Percentiles rank a stretch among this genome's conserved stretches.
Conservation (phyloP, 345 rosid genomes). For the Stellera chamaejasme region DNA sequence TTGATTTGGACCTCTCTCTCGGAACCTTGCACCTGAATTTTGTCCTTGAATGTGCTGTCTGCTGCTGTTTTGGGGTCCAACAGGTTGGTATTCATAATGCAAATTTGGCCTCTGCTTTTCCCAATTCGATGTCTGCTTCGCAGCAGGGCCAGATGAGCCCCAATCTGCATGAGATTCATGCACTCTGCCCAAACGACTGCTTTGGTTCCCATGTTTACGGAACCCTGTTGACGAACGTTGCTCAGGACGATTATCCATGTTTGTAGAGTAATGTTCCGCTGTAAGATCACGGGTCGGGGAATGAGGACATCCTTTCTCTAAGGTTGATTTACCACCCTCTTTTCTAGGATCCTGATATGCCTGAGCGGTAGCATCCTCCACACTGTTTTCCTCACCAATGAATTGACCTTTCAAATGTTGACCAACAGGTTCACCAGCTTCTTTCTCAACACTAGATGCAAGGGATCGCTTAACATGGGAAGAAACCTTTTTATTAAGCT, state of each 20-base stretch:
- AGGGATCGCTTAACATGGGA: constrained; percentile 16
- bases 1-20: constrained; percentile 58
- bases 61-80: constrained; percentile 35
- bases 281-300: constrained; percentile 31
- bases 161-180: constrained; percentile 63
- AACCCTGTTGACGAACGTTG: constrained; percentile 33
- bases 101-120: constrained; percentile 58
- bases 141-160: constrained; percentile 54
- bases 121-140: constrained; percentile 36
- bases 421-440: constrained; percentile 14
- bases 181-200: constrained; percentile 39
- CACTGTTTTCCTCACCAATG: constrained; percentile 15
- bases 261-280: constrained; percentile 19
- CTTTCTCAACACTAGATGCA: constrained; percentile 20
- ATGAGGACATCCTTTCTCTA: constrained; percentile 27
- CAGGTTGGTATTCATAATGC: constrained; percentile 79
- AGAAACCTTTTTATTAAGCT: constrained; percentile 39
- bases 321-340: constrained; percentile 31
- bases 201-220: constrained; percentile 52
- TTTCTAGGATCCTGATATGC: constrained; percentile 38
- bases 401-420: constrained; percentile 17
- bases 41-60: constrained; percentile 27
- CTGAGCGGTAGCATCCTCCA: constrained; percentile 24
- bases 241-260: constrained; percentile 35
- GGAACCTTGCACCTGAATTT: constrained; percentile 42